Conservation (phyloP, 1,139 yeast genomes). For the Suhomyces ambrosiae region DNA sequence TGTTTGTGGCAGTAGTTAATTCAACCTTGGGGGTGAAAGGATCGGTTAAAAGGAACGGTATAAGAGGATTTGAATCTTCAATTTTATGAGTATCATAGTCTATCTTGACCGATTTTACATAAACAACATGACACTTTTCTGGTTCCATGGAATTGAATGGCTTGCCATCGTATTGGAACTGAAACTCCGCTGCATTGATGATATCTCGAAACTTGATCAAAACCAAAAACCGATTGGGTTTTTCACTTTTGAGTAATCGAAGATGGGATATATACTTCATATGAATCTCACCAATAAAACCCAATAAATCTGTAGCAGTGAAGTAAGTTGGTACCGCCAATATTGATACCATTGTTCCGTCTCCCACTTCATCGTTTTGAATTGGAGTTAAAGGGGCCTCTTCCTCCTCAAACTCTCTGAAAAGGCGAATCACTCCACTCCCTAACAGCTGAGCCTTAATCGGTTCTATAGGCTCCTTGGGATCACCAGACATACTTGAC, state of each 20-base stretch:
- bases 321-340: conserved; percentile 87
- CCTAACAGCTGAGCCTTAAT: conserved; percentile 65
- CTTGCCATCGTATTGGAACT: conserved; percentile 68
- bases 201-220: conserved; percentile 69
- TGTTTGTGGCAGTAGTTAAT: conserved; percentile 11
- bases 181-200: conserved; percentile 61
- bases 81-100: conserved; percentile 17
- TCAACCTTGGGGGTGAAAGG: conserved; percentile 51
- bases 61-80: conserved; percentile 30
- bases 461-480: conserved; percentile 57
- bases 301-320: conserved; percentile 80
- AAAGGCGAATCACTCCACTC: conserved; percentile 71
- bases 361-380: conserved; percentile 21
- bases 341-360: conserved; percentile 71
- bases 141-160: conserved; percentile 87
- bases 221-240: conserved; percentile 73
- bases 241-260: conserved; percentile 67
- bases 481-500: conserved; percentile 8
- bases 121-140: conserved; percentile 78
- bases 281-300: conserved; percentile 69
- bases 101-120: conserved; percentile 61
- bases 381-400: conserved; percentile 11
- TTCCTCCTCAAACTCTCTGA: conserved; percentile 47
- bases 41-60: conserved; percentile 73
- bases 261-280: conserved; percentile 67